Conservation (phyloP, 495 filamentous ascomycete species). For the Chaetomium cochliodes region DNA sequence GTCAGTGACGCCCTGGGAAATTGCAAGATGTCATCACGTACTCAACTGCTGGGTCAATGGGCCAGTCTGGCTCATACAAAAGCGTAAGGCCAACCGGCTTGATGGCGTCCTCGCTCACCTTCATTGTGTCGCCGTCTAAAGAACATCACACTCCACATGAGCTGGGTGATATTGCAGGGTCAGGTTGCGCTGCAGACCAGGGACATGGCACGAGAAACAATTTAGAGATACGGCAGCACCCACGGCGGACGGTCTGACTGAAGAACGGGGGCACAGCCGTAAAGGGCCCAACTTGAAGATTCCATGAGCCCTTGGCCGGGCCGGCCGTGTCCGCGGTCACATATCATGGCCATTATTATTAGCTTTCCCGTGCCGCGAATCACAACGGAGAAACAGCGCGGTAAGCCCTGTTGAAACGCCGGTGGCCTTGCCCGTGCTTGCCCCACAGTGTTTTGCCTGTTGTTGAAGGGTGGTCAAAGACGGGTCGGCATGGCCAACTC, state of each 20-base stretch:
- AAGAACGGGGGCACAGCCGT: slow-evolving; percentile 4
- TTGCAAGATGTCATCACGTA: slow-evolving; percentile 22
- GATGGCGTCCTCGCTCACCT: slow-evolving; percentile 30
- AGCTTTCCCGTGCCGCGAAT: slow-evolving; percentile 18
- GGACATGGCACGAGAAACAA: slow-evolving; percentile 8
- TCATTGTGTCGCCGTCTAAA: slow-evolving; percentile 30
- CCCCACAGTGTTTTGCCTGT: slow-evolving; percentile 19
- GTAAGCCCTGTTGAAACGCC: slow-evolving; percentile 24
- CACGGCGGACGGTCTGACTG: slow-evolving; percentile 9
- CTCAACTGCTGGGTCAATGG: slow-evolving; percentile 35
- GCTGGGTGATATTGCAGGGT: background rate
- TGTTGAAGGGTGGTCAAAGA: slow-evolving; percentile 21
- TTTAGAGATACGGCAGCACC: slow-evolving; percentile 13
- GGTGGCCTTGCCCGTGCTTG: slow-evolving; percentile 15
- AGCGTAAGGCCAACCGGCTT: slow-evolving; percentile 40
- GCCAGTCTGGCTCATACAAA: slow-evolving; percentile 40
- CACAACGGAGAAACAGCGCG: slow-evolving; percentile 4
- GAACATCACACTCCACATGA: slow-evolving; percentile 18
- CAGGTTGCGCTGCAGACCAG: background rate
- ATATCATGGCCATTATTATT: slow-evolving; percentile 9
- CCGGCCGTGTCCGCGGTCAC: background rate
- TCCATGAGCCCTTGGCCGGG: background rate
- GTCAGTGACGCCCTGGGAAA: background rate
- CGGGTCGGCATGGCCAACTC: slow-evolving; percentile 24
- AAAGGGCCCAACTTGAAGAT: background rate